phyloP scores from a whole-genome alignment of 257 asterid species.

The Solanum virginianum region DNA sequence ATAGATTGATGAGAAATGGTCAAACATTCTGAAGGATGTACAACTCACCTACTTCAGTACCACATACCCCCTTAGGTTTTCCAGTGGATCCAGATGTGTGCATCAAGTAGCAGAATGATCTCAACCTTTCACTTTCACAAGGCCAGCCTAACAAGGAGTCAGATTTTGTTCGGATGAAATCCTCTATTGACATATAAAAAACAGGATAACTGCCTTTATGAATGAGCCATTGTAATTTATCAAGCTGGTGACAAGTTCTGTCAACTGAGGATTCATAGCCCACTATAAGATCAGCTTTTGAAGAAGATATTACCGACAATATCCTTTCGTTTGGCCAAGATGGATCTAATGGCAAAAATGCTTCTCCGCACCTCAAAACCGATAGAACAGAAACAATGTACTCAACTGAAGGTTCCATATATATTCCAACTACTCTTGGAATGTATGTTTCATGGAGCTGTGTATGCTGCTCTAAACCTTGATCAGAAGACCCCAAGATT shows the following conservation, averaged over 20 bases:
- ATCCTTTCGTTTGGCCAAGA: slow-evolving; percentile 80
- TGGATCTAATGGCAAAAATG: slow-evolving; percentile 87
- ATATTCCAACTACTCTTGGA: slow-evolving; percentile 64
- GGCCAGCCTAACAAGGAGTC: slow-evolving; percentile 45
- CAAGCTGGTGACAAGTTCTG: slow-evolving; percentile 46
- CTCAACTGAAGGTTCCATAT: slow-evolving; percentile 83
- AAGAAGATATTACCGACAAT: slow-evolving; percentile 39
- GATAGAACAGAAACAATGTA: slow-evolving; percentile 75
- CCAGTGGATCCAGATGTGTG: slow-evolving; percentile 96
- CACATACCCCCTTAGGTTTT: slow-evolving; percentile 87
- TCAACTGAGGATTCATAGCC: slow-evolving; percentile 35
- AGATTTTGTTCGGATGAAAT: slow-evolving; percentile 14
- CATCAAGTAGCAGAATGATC: slow-evolving; percentile 81
- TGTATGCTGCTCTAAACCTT: slow-evolving; percentile 5
- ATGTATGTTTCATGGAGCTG: slow-evolving; percentile 7
- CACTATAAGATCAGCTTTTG: slow-evolving; percentile 50
- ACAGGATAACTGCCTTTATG: slow-evolving; percentile 38
- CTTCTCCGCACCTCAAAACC: slow-evolving; percentile 80
- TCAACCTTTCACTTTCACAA: slow-evolving; percentile 45
- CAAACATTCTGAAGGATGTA: not conserved
- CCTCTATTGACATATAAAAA: slow-evolving; percentile 33
- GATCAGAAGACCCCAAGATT: slow-evolving; percentile 8
- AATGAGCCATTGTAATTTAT: slow-evolving; percentile 53
- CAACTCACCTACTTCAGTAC: slow-evolving; percentile 65
- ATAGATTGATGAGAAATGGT: not conserved